Conservation (phyloP, 164 flowering plant species). For the Sextonia rubra region DNA sequence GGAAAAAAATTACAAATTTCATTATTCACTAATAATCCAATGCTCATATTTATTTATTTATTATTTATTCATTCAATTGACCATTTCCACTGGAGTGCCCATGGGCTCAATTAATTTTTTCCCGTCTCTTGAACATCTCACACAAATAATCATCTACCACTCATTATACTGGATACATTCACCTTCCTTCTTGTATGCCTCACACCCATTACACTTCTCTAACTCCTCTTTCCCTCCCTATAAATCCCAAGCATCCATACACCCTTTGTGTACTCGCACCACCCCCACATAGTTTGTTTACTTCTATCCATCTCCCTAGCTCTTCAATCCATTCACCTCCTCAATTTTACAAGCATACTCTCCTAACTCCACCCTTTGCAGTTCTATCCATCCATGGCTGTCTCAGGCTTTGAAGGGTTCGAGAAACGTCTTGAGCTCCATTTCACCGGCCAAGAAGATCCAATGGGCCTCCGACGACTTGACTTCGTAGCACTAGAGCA, state of each 20-base stretch:
- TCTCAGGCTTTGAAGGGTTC: constrained; percentile 80
- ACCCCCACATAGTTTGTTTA: not conserved
- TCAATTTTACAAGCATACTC: not conserved
- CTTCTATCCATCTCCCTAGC: constrained; percentile 1
- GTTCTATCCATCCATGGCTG: constrained; percentile 41
- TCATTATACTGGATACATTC: constrained; percentile 33
- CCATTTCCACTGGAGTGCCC: constrained; percentile 22
- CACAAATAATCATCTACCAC: constrained; percentile 36
- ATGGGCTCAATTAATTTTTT: constrained; percentile 30
- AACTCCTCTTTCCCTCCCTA: constrained; percentile 7
- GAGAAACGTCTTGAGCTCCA: constrained; percentile 86
- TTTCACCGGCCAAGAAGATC: constrained; percentile 59
- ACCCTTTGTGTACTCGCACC: not conserved
- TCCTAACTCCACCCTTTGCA: constrained; percentile 1
- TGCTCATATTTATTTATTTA: not conserved
- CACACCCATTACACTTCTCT: constrained; percentile 42
- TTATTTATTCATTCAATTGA: not conserved
- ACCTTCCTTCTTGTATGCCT: constrained; percentile 65
- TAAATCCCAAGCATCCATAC: constrained; percentile 15
- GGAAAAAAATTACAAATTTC: not conserved
- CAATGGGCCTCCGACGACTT: constrained; percentile 53
- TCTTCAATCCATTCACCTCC: not conserved
- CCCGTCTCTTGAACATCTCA: constrained; percentile 37
- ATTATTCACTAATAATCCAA: not conserved
- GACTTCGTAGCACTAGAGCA: constrained; percentile 39